These are phyloP conservation scores for Pythium graminicola DNA, from an alignment of 352 stramenopile genomes.

Conservation along the genomic window DNA sequence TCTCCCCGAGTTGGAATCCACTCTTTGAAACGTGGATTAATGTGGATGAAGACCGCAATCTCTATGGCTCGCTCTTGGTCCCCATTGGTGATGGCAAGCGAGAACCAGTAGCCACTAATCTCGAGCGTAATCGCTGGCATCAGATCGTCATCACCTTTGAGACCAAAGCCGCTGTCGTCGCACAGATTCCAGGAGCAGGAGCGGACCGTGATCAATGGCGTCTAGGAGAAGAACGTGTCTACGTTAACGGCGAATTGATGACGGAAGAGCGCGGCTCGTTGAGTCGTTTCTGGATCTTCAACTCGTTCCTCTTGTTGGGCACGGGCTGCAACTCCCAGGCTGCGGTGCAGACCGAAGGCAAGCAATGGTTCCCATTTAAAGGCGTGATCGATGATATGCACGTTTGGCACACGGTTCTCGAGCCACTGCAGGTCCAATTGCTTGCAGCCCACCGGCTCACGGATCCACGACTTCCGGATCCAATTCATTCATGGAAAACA, in stretches of 20 bases:
- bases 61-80: conserved; percentile 14
- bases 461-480: not conserved
- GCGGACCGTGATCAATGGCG: conserved; percentile 10
- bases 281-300: conserved; percentile 21
- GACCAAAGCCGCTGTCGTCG: not conserved
- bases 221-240: conserved; percentile 28
- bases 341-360: conserved; percentile 8
- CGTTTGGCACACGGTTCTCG: conserved; percentile 14
- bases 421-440: not conserved
- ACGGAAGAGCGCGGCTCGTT: conserved; percentile 7
- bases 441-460: not conserved
- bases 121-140: conserved; percentile 33
- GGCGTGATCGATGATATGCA: conserved; percentile 18
- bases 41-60: conserved; percentile 8
- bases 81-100: not conserved
- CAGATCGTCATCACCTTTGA: conserved; percentile 41
- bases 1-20: conserved; percentile 23
- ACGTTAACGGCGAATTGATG: conserved; percentile 28
- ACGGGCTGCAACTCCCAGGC: conserved; percentile 15
- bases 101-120: conserved; percentile 11
- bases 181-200: not conserved
- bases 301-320: conserved; percentile 20
- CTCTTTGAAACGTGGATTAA: conserved; percentile 20
- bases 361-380: conserved; percentile 19
- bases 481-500: conserved; percentile 16